Evolutionary conservation across 2,329 filamentous ascomycete genomes (phyloP), one percentile per base, ranked within the genome.

Genomic region (Alternaria sp.): DNA sequence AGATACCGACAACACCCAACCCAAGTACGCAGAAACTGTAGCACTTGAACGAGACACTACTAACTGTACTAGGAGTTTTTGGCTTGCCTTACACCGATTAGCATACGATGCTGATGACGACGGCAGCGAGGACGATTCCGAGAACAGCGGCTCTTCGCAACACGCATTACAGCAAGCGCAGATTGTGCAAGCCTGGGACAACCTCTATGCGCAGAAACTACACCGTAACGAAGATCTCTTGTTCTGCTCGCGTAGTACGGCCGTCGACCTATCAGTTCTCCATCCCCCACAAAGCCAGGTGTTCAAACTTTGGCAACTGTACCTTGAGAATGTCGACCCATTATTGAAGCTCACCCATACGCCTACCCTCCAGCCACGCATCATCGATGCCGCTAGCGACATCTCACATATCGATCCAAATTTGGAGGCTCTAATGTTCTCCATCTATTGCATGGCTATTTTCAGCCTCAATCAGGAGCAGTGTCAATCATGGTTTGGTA

Each of bases 251-350:
- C 79, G 72, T 5, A 76, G 78, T 18, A 70, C 86, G 21, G 86
- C 87, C 63, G 86, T 91, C 20, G 86, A 92, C 65, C 78, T 93
- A 46, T 82, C 85, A 14, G 82, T 84, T 43, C 81, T 91, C 6
- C 90, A 92, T 72, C 91, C 91, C 1, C 74, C 88, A 1, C 87
- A 89, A 1, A 87, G 87, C 1, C 89, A 92, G 62, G 89, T 92
- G 57, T 85, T 87, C 2, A 88, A 87, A 55, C 84, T 95, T 8
- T 95, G 92, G 92, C 90, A 93, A 74, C 82, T 89, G 6, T 94
- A 90, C 70, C 81, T 93, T 11, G 89, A 78, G 14, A 77, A 77
- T 30, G 63, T 78, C n/a, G 73, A 78, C 20, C 75, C 77, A 8
- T 55, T 78, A 6, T 51, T 78, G 15, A 74, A 73, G 43, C 65